Percentiles rank a stretch among this genome's conserved stretches.
These are phyloP conservation scores for Isoetes taiwanensis DNA, from an alignment of 75 land plant species.

Conservation along the genomic window DNA sequence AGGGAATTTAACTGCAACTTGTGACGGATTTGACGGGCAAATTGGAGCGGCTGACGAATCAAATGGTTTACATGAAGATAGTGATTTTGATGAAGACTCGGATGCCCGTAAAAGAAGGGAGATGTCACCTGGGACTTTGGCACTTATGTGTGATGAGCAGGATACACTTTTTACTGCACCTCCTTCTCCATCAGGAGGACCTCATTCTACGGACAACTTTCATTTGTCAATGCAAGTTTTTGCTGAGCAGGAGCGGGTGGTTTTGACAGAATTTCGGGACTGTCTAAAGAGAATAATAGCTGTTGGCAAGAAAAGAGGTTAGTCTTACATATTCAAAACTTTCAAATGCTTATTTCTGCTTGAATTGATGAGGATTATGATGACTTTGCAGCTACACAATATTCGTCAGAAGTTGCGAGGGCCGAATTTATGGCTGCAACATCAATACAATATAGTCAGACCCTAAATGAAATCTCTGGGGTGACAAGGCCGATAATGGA, in stretches of 20 bases:
- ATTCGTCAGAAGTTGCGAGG: constrained; percentile 12
- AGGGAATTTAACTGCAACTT: too few relatives aligned
- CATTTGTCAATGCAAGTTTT: constrained; percentile 20
- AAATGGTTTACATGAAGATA: constrained; percentile 19
- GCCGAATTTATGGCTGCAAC: too few relatives aligned
- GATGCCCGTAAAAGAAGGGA: constrained; percentile 33
- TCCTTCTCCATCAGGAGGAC: constrained; percentile 30
- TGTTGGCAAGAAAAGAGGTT: constrained; percentile 72
- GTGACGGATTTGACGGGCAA: too few relatives aligned
- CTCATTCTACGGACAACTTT: constrained; percentile 11
- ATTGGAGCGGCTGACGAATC: too few relatives aligned
- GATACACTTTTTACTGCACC: constrained; percentile 66
- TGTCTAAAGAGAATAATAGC: constrained; percentile 55
- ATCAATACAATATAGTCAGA: too few relatives aligned
- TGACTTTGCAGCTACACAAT: constrained; percentile 11
- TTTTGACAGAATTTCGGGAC: constrained; percentile 65
- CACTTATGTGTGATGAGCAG: constrained; percentile 94
- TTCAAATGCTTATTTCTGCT: neutral
- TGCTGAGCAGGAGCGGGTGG: constrained; percentile 75
- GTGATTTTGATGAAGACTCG: constrained; percentile 35
- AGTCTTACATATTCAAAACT: neutral
- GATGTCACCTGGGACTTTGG: constrained; percentile 93
- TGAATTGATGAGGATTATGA: neutral
- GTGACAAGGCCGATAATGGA: too few relatives aligned
- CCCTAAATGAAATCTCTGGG: too few relatives aligned